Conservation (phyloP, 202 grass and related monocot genomes). For the Brachypodium distachyon region DNA sequence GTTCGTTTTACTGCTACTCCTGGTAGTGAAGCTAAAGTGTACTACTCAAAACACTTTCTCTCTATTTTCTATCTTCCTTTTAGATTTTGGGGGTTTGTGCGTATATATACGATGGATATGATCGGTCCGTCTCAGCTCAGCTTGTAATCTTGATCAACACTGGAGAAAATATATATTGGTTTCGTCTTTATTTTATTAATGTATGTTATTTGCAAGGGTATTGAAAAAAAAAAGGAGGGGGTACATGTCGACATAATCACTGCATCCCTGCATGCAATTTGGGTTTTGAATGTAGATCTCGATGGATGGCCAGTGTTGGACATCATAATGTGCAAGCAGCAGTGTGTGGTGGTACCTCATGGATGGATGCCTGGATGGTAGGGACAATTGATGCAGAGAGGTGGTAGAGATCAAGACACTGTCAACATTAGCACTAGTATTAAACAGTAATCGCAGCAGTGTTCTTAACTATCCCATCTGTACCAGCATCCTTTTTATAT, state of each 20-base stretch:
- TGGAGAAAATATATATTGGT: not conserved
- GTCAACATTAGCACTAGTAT: not conserved
- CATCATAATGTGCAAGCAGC: not conserved
- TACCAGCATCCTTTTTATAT: not conserved
- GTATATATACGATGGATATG: not conserved
- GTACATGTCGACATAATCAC: not conserved
- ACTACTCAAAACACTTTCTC: not conserved
- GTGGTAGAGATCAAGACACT: too few relatives aligned
- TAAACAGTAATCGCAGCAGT: not conserved
- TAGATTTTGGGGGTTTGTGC: not conserved
- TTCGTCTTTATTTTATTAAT: not conserved
- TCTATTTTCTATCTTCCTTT: not conserved
- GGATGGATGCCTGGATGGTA: too few relatives aligned
- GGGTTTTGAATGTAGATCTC: conserved; percentile 23
- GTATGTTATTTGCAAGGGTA: not conserved
- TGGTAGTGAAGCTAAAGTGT: not conserved
- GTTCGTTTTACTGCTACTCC: not conserved
- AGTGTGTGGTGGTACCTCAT: not conserved
- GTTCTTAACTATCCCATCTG: not conserved
- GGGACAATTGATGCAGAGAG: not conserved
- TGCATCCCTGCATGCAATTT: not conserved
- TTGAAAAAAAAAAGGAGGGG: too few relatives aligned
- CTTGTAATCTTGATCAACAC: not conserved
- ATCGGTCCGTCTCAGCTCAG: too few relatives aligned
- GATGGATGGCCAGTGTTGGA: not conserved